Evolutionary conservation across 1,284 basidiomycete genomes (phyloP), one percentile per base, ranked within the genome.

Genomic region (Somion occarium): DNA sequence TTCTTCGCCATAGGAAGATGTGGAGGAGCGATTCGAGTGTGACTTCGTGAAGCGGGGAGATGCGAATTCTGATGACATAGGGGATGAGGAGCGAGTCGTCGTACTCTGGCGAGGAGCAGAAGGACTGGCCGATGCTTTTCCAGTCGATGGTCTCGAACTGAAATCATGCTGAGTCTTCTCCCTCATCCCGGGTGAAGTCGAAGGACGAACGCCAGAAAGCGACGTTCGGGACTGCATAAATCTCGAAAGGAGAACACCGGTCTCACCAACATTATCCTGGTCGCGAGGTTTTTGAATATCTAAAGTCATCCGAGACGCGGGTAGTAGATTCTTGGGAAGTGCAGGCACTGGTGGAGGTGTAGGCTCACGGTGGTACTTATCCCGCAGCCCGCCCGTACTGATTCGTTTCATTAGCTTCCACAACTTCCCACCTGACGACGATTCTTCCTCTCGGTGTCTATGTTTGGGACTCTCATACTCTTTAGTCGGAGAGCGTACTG

Each of bases 401-500:
- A 88, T 78, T 24, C 82, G 73, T 63, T 85, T 86, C 72, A 88
- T 74, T 43, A 88, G 61, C 62, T 74, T 82, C 83, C 83, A 87
- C 2, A 85, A 65, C 58, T 72, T 77, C 43, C 68, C 70, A 13
- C 76, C 72, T 2, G 65, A 53, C 18, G 66, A 62, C 9, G 69
- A 61, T 4, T 69, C 70, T 13, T 63, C 52, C 25, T 64, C 62
- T 13, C 59, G 23, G 53, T 61, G 53, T 37, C 55, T 58, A 7
- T 7, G 19, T 47, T 49, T 49, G 20, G 52, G 41, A 23, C 50
- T 41, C 12, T 47, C 34, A 44, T 54, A 46, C 26, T 34, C 30
- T 52, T 53, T 55, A 37, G 49, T 49, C 38, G 48, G 20, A 7
- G 54, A 50, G 1, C 54, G 55, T 9, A 19, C 34, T 5, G 18